Base-by-base conservation (phyloP, 2,329 filamentous ascomycete species). In the Fusarium buharicum region DNA sequence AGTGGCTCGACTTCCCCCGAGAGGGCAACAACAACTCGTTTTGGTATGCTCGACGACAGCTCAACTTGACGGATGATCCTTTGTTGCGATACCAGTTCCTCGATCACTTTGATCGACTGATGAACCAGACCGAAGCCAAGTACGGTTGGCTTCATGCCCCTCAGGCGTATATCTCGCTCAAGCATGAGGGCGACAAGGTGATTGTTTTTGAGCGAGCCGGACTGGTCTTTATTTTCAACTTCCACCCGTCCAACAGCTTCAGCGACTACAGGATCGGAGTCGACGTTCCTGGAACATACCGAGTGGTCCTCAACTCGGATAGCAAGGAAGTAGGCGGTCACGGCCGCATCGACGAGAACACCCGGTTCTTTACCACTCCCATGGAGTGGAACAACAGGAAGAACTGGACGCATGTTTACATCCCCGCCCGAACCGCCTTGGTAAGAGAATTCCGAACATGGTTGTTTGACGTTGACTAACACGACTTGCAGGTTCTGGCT, bases 1-100 rank as follows among this genome's bases (percentile, higher is more conserved):
- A 99, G 77, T 99, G 95, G 95, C 90, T 99, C 34, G 95, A 99
- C 76, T 99, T 99, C 77, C 95, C 95, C 4, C 91, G 95, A 47
- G 92, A 89, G 71, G 95, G 95, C 56, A 97, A 97, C 78, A 80
- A 88, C 72, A 96, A 97, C 78, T 95, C 91, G 40, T 97, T 93
- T 82, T 94, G 92, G 88, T 97, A 97, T 73, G 93, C 93, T 3
- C 87, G 95, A 18, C 90, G 95, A 56, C 94, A 97, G 75, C 88
- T 97, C 67, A 98, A 99, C 77, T 85, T 99, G 14, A 89, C 92
- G 0, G 92, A 97, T 49, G 95, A 99, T 74, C 67, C 81, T 1
- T 81, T 97, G 12, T 86, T 99, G 31, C 90, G 95, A 12, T 99
- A 98, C 81, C 85, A 87, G 67, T 96, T 91, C 78, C 85, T 99